Evolutionary conservation across 768 basidiomycete genomes (phyloP), one percentile per base, ranked within the genome.

Genomic region (Termitomyces heimii): DNA sequence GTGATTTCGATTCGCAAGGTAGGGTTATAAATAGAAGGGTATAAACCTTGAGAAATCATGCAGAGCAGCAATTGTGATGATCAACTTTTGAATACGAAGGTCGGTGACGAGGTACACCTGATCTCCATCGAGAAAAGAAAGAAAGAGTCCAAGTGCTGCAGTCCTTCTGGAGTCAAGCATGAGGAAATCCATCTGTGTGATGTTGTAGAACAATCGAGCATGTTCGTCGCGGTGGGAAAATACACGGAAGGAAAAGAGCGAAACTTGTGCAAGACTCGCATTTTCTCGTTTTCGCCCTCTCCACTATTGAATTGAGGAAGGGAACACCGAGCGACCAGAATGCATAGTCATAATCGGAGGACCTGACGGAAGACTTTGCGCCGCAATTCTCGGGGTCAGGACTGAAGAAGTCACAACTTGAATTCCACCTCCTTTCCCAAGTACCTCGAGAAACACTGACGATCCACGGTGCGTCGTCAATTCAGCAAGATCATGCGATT

Each of bases 381-480:
- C 50, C 24, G 51, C 10, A 37, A 40, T 37, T 40, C 37, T 29
- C 37, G 51, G 51, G 13, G 24, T 40, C 26, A 29, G 28, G 35
- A 28, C 37, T 18, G 51, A 40, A 4, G 51, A 29, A n/a, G 28
- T 39, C 6, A 20, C 28, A 12, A 37, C 37, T 54, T 24, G 18
- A 35, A 50, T 20, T 22, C 43, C 42, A 20, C 29, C 42, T 24
- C 31, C 28, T 24, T 31, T 56, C 6, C 31, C 31, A 3, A n/a
- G 10, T 16, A 5, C 37, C 24, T 61, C 60, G 14, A 58, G 58
- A 20, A 62, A 56, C n/a, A 62, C 10, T 10, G 61, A 62, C 12
- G 61, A 43, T 32, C 61, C 61, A 5, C 58, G 61, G 12, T 35
- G 43, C 22, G n/a, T 35, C 14, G 44, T 28, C 12, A 24, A 34